phyloP scores from a whole-genome alignment of 2,329 filamentous ascomycete species.

The Ophiostoma pallidulum region DNA sequence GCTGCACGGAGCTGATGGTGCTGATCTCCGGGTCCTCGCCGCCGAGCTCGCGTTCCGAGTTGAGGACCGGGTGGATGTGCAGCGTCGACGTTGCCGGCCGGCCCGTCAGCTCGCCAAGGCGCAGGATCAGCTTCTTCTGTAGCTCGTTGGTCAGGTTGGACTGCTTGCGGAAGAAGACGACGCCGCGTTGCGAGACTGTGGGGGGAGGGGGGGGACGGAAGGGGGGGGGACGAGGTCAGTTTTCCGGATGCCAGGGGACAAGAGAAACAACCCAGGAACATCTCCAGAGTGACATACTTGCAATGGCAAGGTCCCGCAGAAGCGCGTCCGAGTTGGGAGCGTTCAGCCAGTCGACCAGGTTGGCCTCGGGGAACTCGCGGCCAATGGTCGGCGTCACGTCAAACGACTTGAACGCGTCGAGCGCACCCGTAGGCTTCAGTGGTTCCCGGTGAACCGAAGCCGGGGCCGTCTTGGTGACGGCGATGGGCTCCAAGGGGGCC shows the following conservation, averaged over 20 bases:
- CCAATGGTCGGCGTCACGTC: constrained; percentile 55
- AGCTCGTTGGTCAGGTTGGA: constrained; percentile 46
- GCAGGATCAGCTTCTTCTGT: constrained; percentile 50
- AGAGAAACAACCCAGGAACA: no score
- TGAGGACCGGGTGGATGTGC: constrained; percentile 52
- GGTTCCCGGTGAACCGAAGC: constrained; percentile 26
- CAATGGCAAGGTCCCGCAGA: constrained; percentile 57
- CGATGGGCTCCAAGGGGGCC: background rate
- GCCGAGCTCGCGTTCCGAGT: constrained; percentile 43
- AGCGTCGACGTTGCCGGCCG: constrained; percentile 48
- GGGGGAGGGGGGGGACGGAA: background rate
- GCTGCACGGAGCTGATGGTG: constrained; percentile 46
- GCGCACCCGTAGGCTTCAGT: constrained; percentile 38
- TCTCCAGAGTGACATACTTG: no score
- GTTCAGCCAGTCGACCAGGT: constrained; percentile 51
- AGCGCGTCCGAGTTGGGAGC: constrained; percentile 54
- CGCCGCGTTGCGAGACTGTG: constrained; percentile 50
- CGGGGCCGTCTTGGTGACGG: constrained; percentile 8
- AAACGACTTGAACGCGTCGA: constrained; percentile 44
- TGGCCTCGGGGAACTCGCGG: constrained; percentile 48
- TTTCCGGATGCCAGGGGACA: no score
- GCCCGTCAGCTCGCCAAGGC: constrained; percentile 49
- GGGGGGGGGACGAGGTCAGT: background rate
- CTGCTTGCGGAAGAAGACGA: constrained; percentile 56
- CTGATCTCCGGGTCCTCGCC: constrained; percentile 46